phyloP scores from a whole-genome alignment of 306 rosid species.

The Quercus dentata region DNA sequence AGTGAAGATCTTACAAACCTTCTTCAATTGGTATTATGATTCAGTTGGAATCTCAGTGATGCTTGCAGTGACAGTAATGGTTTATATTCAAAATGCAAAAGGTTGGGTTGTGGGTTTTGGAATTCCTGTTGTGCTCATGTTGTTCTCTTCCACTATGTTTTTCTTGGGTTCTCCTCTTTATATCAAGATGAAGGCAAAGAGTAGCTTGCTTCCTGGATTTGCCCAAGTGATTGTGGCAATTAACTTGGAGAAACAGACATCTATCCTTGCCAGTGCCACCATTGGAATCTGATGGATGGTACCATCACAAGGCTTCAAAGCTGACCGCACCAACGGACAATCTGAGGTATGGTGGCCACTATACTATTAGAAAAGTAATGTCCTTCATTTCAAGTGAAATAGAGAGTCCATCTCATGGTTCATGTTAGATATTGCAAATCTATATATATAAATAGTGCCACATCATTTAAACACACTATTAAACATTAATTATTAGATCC shows the following conservation, averaged over 20 bases:
- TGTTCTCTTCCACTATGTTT: slow-evolving; percentile 48
- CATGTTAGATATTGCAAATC: too few species aligned
- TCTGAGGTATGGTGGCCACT: slow-evolving; percentile 31
- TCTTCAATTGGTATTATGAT: slow-evolving; percentile 83
- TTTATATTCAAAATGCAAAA: slow-evolving; percentile 51
- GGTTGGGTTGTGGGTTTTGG: slow-evolving; percentile 77
- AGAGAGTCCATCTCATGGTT: too few species aligned
- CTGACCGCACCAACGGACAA: slow-evolving; percentile 59
- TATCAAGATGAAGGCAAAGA: slow-evolving; percentile 44
- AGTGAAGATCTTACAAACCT: slow-evolving; percentile 37
- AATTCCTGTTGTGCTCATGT: slow-evolving; percentile 65
- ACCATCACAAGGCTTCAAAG: slow-evolving; percentile 41
- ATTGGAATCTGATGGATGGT: slow-evolving; percentile 42
- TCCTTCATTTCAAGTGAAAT: too few species aligned
- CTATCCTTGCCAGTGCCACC: slow-evolving; percentile 28
- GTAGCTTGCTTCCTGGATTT: slow-evolving; percentile 47
- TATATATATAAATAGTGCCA: too few species aligned
- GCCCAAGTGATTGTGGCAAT: slow-evolving; percentile 48
- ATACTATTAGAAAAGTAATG: too few species aligned
- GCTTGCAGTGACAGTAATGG: slow-evolving; percentile 48
- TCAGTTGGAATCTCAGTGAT: slow-evolving; percentile 60
- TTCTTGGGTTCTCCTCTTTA: slow-evolving; percentile 58
- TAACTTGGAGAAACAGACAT: slow-evolving; percentile 70
- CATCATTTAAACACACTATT: too few species aligned
- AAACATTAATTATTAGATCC: too few species aligned